Base-by-base conservation (phyloP, 192 early-diverging fungal genomes). In the Backusella liffmaniae region DNA sequence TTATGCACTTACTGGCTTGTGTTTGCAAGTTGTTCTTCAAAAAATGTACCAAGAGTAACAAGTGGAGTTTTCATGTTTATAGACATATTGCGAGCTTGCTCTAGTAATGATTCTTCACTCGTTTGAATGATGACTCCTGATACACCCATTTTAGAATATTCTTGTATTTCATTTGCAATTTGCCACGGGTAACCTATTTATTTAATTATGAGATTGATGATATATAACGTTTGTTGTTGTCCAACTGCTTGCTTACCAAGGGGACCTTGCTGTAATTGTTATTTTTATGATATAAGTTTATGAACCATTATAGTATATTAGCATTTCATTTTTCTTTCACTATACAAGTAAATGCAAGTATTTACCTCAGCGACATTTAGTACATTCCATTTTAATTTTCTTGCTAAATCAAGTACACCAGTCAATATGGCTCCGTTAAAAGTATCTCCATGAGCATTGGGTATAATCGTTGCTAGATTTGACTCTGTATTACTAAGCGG, bases 361-460 rank as follows among this genome's bases (percentile, higher is more conserved):
- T 12, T 62, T 70, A 62, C 66, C 42, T 62, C 32, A 34, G 26
- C 65, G 8, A 42, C 16, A 51, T 67, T 62, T 41, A 37, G 16
- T 18, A 78, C 44, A 37, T 16, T 67, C 77, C 77, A 78, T 5
- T 67, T 67, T 12, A 78, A 12, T 26, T 67, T 73, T 18, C 67
- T 36, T 8, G 77, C 59, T 26, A 73, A 18, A 16, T 78, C 34
- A 12, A 18, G 21, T 4, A 68, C 46, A 26, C 77, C 77, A 5
- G 70, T 39, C 26, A 73, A 23, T 15, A 78, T 56, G 26, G n/a
- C 53, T 5, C 36, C 30, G 12, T 71, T 62, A 34, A 67, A 78
- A 23, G 77, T 49, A 72, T 78, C 72, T 23, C 72, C 71, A 18
- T n/a, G n/a, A 32, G 72, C 30, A 51, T 73, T 67, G 8, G 70